These are phyloP conservation scores for Colletotrichum lini DNA, from an alignment of 2,329 filamentous ascomycete genomes.

Conservation along the genomic window DNA sequence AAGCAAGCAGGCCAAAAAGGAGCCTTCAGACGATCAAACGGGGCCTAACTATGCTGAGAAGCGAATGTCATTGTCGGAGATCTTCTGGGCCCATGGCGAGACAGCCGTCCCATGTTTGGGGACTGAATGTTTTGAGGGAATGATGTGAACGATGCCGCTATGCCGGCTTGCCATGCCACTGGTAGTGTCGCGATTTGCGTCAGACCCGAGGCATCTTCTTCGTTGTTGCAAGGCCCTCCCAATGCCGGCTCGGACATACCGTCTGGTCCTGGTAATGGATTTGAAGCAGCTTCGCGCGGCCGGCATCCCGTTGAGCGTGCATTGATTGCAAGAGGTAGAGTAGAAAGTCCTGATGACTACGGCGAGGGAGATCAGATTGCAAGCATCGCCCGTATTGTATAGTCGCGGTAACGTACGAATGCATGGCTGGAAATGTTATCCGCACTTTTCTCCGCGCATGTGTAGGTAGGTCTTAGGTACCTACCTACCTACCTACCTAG, in stretches of 20 bases:
- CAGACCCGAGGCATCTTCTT: conserved; percentile 7
- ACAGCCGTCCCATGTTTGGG: conserved; percentile 26
- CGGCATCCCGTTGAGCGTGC: neutral
- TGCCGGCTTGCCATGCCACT: neutral
- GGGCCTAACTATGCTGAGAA: conserved; percentile 18
- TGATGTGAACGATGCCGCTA: conserved; percentile 5
- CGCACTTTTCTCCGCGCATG: too few relatives aligned
- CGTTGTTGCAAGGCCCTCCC: neutral
- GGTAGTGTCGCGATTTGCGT: conserved; percentile 4
- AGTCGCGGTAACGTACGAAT: too few relatives aligned
- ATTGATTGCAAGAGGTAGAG: neutral
- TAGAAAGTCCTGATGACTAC: neutral
- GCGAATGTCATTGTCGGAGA: conserved; percentile 21
- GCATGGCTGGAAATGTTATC: neutral
- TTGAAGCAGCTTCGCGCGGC: neutral
- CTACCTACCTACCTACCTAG: too few relatives aligned
- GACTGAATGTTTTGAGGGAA: conserved; percentile 16
- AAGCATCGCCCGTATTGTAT: too few relatives aligned
- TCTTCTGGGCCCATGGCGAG: conserved; percentile 18
- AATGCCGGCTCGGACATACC: conserved; percentile 6
- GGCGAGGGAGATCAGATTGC: neutral
- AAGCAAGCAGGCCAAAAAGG: neutral
- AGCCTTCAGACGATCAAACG: conserved; percentile 23
- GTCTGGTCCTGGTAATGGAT: neutral
- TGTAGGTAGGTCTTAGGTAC: too few relatives aligned